These are phyloP conservation scores for Gossypium herbaceum DNA, from an alignment of 345 rosid species.

Conservation along the genomic window DNA sequence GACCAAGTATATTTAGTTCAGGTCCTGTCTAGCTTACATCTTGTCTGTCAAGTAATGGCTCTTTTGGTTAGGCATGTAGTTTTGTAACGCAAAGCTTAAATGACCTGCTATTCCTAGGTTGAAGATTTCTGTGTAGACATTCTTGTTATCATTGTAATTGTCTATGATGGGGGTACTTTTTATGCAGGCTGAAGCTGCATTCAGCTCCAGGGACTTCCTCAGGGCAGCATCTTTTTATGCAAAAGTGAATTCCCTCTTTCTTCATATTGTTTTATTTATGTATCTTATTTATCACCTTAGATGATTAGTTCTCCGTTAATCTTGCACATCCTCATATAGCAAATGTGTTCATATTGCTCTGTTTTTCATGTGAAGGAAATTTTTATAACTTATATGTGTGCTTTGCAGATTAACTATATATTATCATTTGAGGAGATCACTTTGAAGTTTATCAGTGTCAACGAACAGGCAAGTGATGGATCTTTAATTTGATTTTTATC, in stretches of 20 bases:
- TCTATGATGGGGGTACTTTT: constrained; percentile 29
- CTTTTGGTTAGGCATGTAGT: constrained; percentile 3
- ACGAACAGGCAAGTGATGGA: constrained; percentile 63
- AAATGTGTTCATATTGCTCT: neutral
- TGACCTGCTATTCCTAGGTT: neutral
- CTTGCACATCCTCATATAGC: neutral
- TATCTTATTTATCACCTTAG: constrained; percentile 5
- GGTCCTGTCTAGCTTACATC: constrained; percentile 39
- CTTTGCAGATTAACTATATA: constrained; percentile 74
- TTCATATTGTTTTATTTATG: constrained; percentile 1
- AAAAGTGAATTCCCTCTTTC: constrained; percentile 45
- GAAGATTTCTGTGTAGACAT: constrained; percentile 10
- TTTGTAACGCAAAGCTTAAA: neutral
- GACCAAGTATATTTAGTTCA: constrained; percentile 97
- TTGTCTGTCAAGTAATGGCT: constrained; percentile 8
- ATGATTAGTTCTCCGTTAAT: neutral
- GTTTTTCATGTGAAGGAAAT: neutral
- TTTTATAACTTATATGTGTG: constrained; percentile 15
- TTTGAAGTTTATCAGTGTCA: constrained; percentile 78
- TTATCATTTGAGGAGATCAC: constrained; percentile 96
- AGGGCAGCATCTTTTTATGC: constrained; percentile 97
- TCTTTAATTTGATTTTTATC: neutral
- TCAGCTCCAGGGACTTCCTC: constrained; percentile 71
- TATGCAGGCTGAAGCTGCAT: constrained; percentile 94
- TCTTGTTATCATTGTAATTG: constrained; percentile 15